Evolutionary conservation across 345 rosid genomes (phyloP), one percentile per base, ranked within the genome.

Genomic region (Jatropha curcas): DNA sequence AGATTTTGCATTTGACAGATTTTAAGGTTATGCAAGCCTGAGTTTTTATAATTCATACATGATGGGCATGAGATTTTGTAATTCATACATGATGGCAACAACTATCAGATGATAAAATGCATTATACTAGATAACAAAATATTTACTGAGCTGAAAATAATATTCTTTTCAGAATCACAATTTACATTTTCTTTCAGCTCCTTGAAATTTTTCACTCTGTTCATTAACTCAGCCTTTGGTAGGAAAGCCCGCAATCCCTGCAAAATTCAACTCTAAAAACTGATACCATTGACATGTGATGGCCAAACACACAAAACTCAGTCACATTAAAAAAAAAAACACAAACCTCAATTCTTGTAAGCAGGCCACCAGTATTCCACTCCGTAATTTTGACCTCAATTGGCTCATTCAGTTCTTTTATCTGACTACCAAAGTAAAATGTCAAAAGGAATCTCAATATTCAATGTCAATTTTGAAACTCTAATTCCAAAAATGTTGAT

Each of bases 321-420:
- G 34, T 62, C n/a, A 2, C 2, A 20, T 61, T n/a, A n/a, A n/a
- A n/a, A 11, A 46, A 50, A 60, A 28, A 45, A 4, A 56, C 20
- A 41, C 73, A 24, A 70, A 93, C 97, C 95, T 94, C 98, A 67
- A 94, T 87, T 76, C 98, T 76, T 4, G 98, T 87, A 30, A 94
- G 87, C 50, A 90, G 90, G 4, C 97, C 98, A 28, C 95, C 97
- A 14, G 97, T 89, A 72, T 90, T 90, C 98, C 98, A 92, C 82
- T 92, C 92, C 30, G 86, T 86, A 56, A 94, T 84, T 80, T 85
- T 84, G 57, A 92, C 92, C 84, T 92, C 90, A 61, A 92, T 81
- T 62, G 98, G 95, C 73, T 90, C 91, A 76, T 88, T 83, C 43
- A 94, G 82, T 62, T 90, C 89, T 78, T 89, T 92, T 67, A 94